Evolutionary conservation across 495 filamentous ascomycete genomes (phyloP).

Genomic region (Lasiosphaeriaceae sp.): DNA sequence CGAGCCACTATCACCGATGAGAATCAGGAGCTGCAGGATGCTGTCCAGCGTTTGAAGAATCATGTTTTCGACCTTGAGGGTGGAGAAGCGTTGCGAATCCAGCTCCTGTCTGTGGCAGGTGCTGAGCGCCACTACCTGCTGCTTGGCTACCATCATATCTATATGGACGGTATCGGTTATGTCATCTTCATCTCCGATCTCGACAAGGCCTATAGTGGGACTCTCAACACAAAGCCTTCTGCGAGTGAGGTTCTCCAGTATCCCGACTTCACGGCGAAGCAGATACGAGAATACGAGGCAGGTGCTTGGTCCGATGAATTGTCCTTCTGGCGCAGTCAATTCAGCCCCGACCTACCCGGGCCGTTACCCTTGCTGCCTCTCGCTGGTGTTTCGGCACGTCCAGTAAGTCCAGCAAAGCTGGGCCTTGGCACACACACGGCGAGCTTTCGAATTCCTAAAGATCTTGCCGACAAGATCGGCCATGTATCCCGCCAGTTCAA

Average conservation of each 20-base stretch:
- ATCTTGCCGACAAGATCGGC: neutral
- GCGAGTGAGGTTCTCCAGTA: slow-evolving; percentile 5
- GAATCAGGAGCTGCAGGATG: neutral
- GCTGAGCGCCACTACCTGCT: slow-evolving; percentile 14
- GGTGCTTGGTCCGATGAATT: slow-evolving; percentile 6
- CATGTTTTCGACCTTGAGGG: slow-evolving; percentile 16
- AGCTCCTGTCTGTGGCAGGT: slow-evolving; percentile 11
- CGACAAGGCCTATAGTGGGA: slow-evolving; percentile 7
- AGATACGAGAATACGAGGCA: slow-evolving; percentile 2
- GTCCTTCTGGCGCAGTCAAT: slow-evolving; percentile 32
- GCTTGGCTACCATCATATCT: slow-evolving; percentile 16
- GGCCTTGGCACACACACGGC: neutral
- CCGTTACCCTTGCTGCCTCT: slow-evolving; percentile 34
- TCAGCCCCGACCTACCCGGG: slow-evolving; percentile 20
- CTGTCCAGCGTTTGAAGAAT: slow-evolving; percentile 6
- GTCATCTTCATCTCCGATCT: slow-evolving; percentile 9
- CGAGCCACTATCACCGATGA: neutral
- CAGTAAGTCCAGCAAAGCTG: neutral
- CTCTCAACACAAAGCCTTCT: neutral
- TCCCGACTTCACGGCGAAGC: neutral
- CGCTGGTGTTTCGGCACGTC: neutral
- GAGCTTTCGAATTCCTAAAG: neutral
- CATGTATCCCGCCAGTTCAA: slow-evolving; percentile 4
- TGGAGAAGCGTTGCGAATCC: slow-evolving; percentile 15
- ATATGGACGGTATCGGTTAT: slow-evolving; percentile 2